Conservation (phyloP, 495 filamentous ascomycete species). For the Trichocladium antarcticum region DNA sequence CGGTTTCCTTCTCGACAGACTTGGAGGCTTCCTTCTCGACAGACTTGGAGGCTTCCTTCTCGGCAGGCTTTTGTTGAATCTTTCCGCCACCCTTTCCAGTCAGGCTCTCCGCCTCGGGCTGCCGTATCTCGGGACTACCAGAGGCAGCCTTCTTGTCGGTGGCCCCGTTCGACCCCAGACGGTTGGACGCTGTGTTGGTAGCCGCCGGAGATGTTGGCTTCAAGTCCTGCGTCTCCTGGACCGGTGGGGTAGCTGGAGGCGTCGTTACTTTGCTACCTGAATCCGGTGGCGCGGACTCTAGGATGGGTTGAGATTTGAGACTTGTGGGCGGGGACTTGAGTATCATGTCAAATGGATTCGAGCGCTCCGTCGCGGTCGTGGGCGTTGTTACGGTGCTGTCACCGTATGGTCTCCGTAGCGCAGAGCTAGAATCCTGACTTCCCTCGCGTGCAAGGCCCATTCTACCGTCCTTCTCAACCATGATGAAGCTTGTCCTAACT, state of each 20-base stretch:
- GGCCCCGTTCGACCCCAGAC: background rate
- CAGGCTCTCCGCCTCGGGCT: background rate
- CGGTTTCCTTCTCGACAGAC: background rate
- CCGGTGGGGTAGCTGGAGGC: background rate
- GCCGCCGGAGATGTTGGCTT: constrained; percentile 10
- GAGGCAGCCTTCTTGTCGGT: background rate
- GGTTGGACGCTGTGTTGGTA: background rate
- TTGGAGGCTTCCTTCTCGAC: constrained; percentile 3
- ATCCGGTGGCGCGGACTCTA: constrained; percentile 24
- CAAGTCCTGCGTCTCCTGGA: constrained; percentile 6
- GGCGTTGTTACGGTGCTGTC: constrained; percentile 27
- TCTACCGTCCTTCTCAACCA: constrained; percentile 55
- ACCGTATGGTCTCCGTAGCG: constrained; percentile 27
- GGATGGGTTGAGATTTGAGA: constrained; percentile 26
- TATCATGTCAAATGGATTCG: constrained; percentile 22
- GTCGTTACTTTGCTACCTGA: constrained; percentile 3
- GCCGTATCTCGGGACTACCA: constrained; percentile 3
- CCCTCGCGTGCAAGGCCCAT: constrained; percentile 34
- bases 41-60: constrained; percentile 2
- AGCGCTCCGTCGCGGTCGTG: constrained; percentile 22
- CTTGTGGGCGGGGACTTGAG: constrained; percentile 21
- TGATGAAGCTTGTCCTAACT: constrained; percentile 74
- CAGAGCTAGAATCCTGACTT: constrained; percentile 35
- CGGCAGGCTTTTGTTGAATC: constrained; percentile 9
- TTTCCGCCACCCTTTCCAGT: constrained; percentile 11